These are phyloP conservation scores for Phytophthora europaea DNA, from an alignment of 352 stramenopile genomes.

Conservation along the genomic window DNA sequence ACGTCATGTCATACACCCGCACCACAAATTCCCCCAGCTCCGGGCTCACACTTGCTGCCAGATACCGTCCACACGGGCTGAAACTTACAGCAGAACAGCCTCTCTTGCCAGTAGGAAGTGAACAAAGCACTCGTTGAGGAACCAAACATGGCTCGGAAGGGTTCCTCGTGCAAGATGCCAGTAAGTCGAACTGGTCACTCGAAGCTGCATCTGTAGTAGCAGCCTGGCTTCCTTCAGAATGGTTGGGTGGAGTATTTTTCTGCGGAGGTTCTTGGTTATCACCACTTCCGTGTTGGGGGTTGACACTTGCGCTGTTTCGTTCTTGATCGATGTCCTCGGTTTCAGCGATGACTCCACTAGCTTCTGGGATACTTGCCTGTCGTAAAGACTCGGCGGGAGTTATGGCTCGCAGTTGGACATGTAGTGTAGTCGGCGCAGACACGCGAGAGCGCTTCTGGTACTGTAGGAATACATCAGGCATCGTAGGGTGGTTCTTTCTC, in stretches of 20 bases:
- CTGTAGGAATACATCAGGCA: slow-evolving; percentile 70
- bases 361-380: slow-evolving; percentile 6
- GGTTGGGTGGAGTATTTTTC: background rate
- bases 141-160: slow-evolving; percentile 60
- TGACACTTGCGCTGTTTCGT: background rate
- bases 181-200: slow-evolving; percentile 28
- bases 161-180: slow-evolving; percentile 44
- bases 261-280: slow-evolving; percentile 29
- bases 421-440: slow-evolving; percentile 43
- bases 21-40: slow-evolving; percentile 53
- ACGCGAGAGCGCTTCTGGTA: slow-evolving; percentile 60
- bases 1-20: slow-evolving; percentile 56
- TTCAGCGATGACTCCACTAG: background rate
- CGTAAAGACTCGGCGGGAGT: slow-evolving; percentile 2
- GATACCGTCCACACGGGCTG: slow-evolving; percentile 62
- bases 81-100: slow-evolving; percentile 73
- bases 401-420: slow-evolving; percentile 48
- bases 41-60: slow-evolving; percentile 56
- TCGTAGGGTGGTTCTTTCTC: slow-evolving; percentile 37
- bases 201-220: background rate
- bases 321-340: background rate
- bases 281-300: background rate
- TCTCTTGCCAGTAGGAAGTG: slow-evolving; percentile 59
- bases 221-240: background rate
- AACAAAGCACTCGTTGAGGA: slow-evolving; percentile 63